Conservation (phyloP, 441 rosid genomes). For the Francoa sonchifolia region DNA sequence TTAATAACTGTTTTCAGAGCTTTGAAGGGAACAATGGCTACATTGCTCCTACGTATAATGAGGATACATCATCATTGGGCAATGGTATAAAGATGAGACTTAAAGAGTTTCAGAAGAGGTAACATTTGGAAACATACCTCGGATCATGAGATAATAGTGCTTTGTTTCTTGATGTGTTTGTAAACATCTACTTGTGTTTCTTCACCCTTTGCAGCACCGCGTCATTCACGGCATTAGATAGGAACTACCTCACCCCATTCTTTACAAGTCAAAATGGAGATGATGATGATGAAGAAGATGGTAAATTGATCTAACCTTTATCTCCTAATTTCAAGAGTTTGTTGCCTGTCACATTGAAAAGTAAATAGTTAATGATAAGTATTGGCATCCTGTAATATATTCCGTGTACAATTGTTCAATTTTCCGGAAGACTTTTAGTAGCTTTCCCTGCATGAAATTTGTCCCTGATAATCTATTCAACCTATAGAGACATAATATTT, state of each 20-base stretch:
- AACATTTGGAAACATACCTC: constrained; percentile 9
- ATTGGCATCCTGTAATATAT: not conserved
- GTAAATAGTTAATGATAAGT: not conserved
- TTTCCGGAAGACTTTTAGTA: not conserved
- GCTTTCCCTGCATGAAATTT: not conserved
- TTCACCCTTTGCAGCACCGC: constrained; percentile 41
- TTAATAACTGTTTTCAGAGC: constrained; percentile 38
- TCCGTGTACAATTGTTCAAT: not conserved
- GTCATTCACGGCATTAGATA: constrained; percentile 80
- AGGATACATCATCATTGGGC: constrained; percentile 29
- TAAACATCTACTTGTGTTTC: constrained; percentile 7
- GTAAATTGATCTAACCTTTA: constrained; percentile 11
- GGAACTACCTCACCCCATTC: constrained; percentile 89
- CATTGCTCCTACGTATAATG: constrained; percentile 38
- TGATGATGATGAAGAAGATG: constrained; percentile 34
- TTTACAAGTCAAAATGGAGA: constrained; percentile 90
- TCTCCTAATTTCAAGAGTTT: not conserved
- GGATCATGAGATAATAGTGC: not conserved
- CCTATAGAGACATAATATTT: not conserved
- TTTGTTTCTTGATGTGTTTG: not conserved
- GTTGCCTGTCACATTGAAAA: not conserved
- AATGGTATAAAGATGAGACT: constrained; percentile 72
- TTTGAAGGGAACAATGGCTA: constrained; percentile 52
- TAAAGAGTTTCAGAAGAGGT: constrained; percentile 77
- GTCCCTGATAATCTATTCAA: not conserved